Evolutionary conservation across 495 filamentous ascomycete species (phyloP), one percentile per base, ranked within the genome.

Genomic region (Terfezia claveryi): DNA sequence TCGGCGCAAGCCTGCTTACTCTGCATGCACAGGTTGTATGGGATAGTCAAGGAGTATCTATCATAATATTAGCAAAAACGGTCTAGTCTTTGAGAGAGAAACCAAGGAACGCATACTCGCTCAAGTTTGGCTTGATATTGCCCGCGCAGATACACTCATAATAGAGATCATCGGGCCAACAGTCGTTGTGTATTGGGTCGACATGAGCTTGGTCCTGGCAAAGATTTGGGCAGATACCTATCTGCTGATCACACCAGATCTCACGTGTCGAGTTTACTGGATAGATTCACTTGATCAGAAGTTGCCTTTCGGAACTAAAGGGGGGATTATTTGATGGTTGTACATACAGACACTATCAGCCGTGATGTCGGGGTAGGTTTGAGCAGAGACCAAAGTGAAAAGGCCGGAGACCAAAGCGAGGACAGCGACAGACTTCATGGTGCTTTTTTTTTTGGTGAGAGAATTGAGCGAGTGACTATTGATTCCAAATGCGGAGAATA

Each of bases 41-140:
- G 79, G 51, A 85, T 74, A 12, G 81, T 85, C 63, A 77, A 73
- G 23, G 79, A 78, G 70, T 80, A 85, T 59, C 82, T 69, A 23
- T 38, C n/a, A 38, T 16, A 10, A 38, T 11, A 1, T 37, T 27
- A 60, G 4, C 54, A 50, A 38, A n/a, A 17, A 46, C 27, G 56
- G 36, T 27, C 0, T 49, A 12, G 23, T 1, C n/a, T 10, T 36
- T 8, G 16, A 37, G 38, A 8, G 7, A 14, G 27, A 23, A 36
- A 52, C 51, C 27, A 5, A 32, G 14, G 27, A 16, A 20, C 17
- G 8, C 57, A 59, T 54, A 64, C 62, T 65, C 56, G 41, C 62
- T 65, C 32, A 57, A 46, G 23, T 65, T 65, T 10, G 62, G 62
- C 8, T 17, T 0, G 0, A 52, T n/a, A 16, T 62, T 62, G 3